These are phyloP conservation scores for Arthrobotrys conoides DNA, from an alignment of 2,329 filamentous ascomycete species.

Conservation along the genomic window DNA sequence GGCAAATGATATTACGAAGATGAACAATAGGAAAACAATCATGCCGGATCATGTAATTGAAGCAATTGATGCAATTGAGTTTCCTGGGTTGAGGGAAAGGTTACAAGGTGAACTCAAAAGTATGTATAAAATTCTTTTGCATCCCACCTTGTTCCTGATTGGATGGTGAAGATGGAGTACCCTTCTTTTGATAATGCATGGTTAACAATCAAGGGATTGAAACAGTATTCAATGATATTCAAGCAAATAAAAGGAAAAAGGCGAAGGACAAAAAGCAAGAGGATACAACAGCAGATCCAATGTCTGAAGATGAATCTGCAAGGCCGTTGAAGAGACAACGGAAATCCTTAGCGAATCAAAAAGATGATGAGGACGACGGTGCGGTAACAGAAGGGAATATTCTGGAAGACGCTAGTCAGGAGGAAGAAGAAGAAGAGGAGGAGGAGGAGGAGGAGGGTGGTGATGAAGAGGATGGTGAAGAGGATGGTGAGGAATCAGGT, in stretches of 20 bases:
- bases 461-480: slow-evolving; percentile 61
- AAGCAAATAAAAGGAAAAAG: slow-evolving; percentile 34
- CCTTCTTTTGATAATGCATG: neutral
- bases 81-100: slow-evolving; percentile 87
- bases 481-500: slow-evolving; percentile 58
- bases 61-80: slow-evolving; percentile 92
- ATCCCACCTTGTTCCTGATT: neutral
- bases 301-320: slow-evolving; percentile 55
- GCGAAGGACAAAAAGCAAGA: slow-evolving; percentile 28
- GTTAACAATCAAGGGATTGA: neutral
- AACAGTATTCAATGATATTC: slow-evolving; percentile 40
- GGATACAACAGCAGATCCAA: slow-evolving; percentile 41
- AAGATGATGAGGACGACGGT: slow-evolving; percentile 36
- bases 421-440: slow-evolving; percentile 61
- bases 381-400: slow-evolving; percentile 40
- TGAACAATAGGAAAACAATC: slow-evolving; percentile 70
- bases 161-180: too few species aligned
- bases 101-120: slow-evolving; percentile 78
- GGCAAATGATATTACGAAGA: slow-evolving; percentile 79
- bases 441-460: slow-evolving; percentile 53
- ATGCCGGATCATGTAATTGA: slow-evolving; percentile 86
- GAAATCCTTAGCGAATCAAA: slow-evolving; percentile 49
- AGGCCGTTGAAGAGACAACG: slow-evolving; percentile 51
- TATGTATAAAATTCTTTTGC: slow-evolving; percentile 4
- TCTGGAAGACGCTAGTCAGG: slow-evolving; percentile 49